Base-by-base conservation (phyloP, 1,284 basidiomycete species). In the Stygiomarasmius scandens region DNA sequence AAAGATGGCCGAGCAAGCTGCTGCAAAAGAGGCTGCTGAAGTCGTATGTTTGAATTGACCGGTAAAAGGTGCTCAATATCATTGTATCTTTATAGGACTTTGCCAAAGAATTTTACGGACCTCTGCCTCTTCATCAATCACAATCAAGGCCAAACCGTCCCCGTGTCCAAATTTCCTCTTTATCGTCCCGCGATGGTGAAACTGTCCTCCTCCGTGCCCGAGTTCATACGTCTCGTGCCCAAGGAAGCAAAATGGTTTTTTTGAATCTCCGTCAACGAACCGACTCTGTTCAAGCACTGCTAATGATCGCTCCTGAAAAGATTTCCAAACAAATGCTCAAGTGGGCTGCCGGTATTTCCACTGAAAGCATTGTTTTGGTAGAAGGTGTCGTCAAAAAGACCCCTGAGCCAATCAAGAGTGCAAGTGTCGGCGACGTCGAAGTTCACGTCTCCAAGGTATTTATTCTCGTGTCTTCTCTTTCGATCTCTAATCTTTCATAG, bases 261-360 rank as follows among this genome's bases (percentile, higher is more conserved):
- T 77, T 99, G 58, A 89, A 89, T 67, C 82, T 99, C 60, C 91
- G 97, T 58, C 95, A 99, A 73, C 86, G 93, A 65, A 89, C 84
- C 38, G 84, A 93, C 69, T 93, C 96, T 1, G 88, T 99, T 3
- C 97, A 99, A 74, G 95, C 92, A 43, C 79, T 98, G 16, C 78
- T 98, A 49, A 79, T 83, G 43, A 86, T 92, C 48, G 80, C 91
- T 36, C 86, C 89, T 22, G 90, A 89, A 58, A 90, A 89, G 67
- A 84, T 99, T 16, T 98, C 95, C 63, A 97, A 96, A 74, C 95
- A 97, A 73, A 99, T 99, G 97, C 85, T 95, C 55, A 98, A 96
- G 75, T 99, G 92, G 90, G 86, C 90, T 16, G 87, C 87, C 20
- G 71, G 84, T 41, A 78, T 99, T 51, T 79, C 89, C 36, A 82